A percentile compares a stretch with the other conserved stretches of the same genome.
Conservation (phyloP, 257 asterid genomes). For the Salvia hispanica region DNA sequence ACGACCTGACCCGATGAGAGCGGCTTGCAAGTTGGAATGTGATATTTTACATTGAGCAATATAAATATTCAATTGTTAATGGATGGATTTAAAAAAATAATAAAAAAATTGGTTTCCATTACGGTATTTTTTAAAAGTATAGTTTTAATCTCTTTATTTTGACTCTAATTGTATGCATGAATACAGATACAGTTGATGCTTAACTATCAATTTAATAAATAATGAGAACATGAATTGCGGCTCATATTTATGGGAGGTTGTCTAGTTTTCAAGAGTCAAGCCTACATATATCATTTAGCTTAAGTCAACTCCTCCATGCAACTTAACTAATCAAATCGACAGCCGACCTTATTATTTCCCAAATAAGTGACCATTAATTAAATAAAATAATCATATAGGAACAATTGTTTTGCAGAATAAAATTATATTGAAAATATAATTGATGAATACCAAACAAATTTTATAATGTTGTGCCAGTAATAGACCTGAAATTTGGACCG, state of each 20-base stretch:
- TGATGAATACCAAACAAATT: not conserved
- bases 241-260: not conserved
- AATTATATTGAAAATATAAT: conserved; percentile 8
- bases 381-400: not conserved
- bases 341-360: conserved; percentile 12
- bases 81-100: too few species aligned
- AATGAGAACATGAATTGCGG: too few species aligned
- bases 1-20: too few species aligned
- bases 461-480: not conserved
- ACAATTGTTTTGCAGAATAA: not conserved
- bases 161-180: too few species aligned
- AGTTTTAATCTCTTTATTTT: too few species aligned
- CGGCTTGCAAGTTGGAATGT: too few species aligned
- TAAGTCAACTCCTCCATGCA: conserved; percentile 28
- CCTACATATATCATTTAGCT: not conserved
- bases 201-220: too few species aligned
- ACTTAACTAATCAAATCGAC: not conserved
- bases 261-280: conserved; percentile 20
- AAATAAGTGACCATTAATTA: not conserved
- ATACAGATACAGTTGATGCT: too few species aligned
- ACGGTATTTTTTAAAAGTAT: too few species aligned
- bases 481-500: not conserved
- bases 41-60: too few species aligned
- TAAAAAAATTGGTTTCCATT: not conserved
- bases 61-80: too few species aligned